Evolutionary conservation across 495 filamentous ascomycete genomes (phyloP).

Genomic region (Hypoxylon fuscum): DNA sequence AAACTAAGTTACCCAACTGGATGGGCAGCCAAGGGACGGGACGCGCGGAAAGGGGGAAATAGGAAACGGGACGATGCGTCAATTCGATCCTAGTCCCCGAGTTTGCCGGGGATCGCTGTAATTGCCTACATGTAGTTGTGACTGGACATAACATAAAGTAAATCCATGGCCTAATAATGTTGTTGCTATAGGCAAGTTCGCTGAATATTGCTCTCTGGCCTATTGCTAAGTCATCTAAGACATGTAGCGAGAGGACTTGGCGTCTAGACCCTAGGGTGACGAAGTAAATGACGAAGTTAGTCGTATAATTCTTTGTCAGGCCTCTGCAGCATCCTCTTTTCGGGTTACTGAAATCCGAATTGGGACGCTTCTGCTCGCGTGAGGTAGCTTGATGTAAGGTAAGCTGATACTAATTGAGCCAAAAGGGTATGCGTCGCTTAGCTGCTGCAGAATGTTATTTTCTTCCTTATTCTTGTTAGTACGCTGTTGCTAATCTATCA

Average conservation of each 20-base stretch:
- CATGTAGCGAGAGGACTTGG: slow-evolving; percentile 11
- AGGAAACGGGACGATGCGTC: slow-evolving; percentile 29
- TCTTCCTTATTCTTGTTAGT: slow-evolving; percentile 16
- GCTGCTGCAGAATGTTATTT: slow-evolving; percentile 29
- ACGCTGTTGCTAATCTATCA: slow-evolving; percentile 24
- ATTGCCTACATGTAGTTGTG: slow-evolving; percentile 4
- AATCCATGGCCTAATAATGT: slow-evolving; percentile 10
- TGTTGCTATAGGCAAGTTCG: slow-evolving; percentile 33
- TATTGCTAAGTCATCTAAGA: slow-evolving; percentile 21
- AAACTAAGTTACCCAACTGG: slow-evolving; percentile 25
- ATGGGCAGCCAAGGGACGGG: slow-evolving; percentile 31
- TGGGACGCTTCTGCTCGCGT: slow-evolving; percentile 38
- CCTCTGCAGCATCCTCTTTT: slow-evolving; percentile 38
- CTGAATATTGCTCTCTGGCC: slow-evolving; percentile 33
- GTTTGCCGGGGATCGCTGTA: slow-evolving; percentile 18
- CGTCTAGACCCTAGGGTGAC: slow-evolving; percentile 26
- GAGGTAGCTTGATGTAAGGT: slow-evolving; percentile 37
- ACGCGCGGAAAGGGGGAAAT: slow-evolving; percentile 31
- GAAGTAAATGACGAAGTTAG: slow-evolving; percentile 8
- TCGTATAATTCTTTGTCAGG: slow-evolving; percentile 39
- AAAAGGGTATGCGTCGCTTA: slow-evolving; percentile 32
- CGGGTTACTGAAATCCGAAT: slow-evolving; percentile 34
- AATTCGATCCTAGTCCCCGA: slow-evolving; percentile 13
- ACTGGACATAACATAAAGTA: background rate
- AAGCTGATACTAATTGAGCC: slow-evolving; percentile 35